These are phyloP conservation scores for Candida berthetii DNA, from an alignment of 805 yeast species.

Conservation along the genomic window DNA sequence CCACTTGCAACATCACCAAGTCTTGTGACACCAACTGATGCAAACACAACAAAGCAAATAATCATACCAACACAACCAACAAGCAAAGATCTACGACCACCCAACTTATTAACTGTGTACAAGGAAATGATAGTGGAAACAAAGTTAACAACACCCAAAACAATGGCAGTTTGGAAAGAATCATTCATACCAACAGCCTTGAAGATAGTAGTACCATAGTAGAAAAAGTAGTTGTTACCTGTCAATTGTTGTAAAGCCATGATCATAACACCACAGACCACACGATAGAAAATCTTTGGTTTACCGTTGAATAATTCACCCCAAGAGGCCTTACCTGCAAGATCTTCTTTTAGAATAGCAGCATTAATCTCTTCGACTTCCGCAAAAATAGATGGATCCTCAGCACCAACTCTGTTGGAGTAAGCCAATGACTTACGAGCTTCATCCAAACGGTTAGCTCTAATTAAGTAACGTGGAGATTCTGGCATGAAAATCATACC, in stretches of 20 bases:
- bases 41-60: constrained; percentile 40
- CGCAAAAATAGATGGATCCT: constrained; percentile 47
- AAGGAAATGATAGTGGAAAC: constrained; percentile 48
- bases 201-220: constrained; percentile 59
- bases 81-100: constrained; percentile 43
- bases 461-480: constrained; percentile 63
- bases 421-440: constrained; percentile 54
- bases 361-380: constrained; percentile 55
- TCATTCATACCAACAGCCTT: constrained; percentile 53
- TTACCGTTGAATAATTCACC: constrained; percentile 58
- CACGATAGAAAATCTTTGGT: constrained; percentile 47
- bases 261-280: constrained; percentile 44
- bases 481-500: constrained; percentile 56
- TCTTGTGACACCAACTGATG: constrained; percentile 54
- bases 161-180: constrained; percentile 51
- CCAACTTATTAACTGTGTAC: constrained; percentile 45
- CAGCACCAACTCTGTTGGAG: constrained; percentile 48
- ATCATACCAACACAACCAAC: constrained; percentile 45
- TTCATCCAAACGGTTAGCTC: constrained; percentile 48
- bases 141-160: constrained; percentile 55
- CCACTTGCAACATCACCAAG: constrained; percentile 35
- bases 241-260: constrained; percentile 66
- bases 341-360: constrained; percentile 52
- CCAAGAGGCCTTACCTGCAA: constrained; percentile 66
- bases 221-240: constrained; percentile 63